Base-by-base conservation (phyloP, 2,329 filamentous ascomycete genomes). In the Ramichloridium luteum region DNA sequence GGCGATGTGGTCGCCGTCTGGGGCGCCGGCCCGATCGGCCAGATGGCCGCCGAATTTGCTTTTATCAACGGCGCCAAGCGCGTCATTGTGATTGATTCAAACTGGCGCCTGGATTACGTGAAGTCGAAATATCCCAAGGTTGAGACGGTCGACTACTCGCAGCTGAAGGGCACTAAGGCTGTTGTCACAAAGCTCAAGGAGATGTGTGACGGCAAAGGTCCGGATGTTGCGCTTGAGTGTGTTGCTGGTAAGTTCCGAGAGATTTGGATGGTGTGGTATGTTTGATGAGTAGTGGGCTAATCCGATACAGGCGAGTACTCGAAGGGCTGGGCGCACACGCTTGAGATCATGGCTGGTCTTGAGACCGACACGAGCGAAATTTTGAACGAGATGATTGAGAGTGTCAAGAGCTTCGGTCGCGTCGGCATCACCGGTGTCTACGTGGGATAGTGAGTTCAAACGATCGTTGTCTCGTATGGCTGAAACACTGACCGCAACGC, bases 361-460 rank as follows among this genome's bases (percentile, higher is more conserved):
- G 84, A 93, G 61, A 93, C 82, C 0, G 84, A 93, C 49, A 88
- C 82, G 0, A 80, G 75, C 31, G 84, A 85, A 61, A 74, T 83
- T 27, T 36, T 85, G 41, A 85, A 85, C 51, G 80, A 85, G 59
- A 82, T 82, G 76, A 73, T 85, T 17, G 72, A 78, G 48, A 66
- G 72, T n/a, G 77, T 81, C 9, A 65, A 72, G 30, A 80, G 74
- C 47, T 84, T 67, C 46, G 79, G 84, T 4, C 68, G 81, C 5
- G 76, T 75, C 33, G 82, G 84, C 13, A 67, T 93, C 35, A 92
- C 83, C 0, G 83, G 82, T 32, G 71, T 75, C 8, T 76, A 76
- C 47, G 68, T 70, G 22, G 71, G 70, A 16, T 75, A 62, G 20
- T 23, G n/a, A 8, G 20, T 23, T n/a, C 20, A n/a, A n/a, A n/a